Base-by-base conservation (phyloP, 2,329 filamentous ascomycete genomes). In the Scytalidium sp. region DNA sequence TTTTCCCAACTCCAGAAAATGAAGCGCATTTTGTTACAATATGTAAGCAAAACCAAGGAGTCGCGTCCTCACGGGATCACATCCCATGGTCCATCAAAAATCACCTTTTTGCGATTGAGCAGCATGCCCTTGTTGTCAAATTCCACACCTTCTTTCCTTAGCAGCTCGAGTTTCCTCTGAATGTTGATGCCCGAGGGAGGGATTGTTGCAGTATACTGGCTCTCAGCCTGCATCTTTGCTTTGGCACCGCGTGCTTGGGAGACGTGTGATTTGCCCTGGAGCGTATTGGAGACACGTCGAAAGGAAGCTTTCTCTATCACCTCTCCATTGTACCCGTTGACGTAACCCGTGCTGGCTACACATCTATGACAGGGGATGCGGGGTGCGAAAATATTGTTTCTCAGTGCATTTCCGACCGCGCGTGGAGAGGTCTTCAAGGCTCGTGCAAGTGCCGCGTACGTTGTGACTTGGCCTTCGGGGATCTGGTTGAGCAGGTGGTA, bases 331-430 rank as follows among this genome's bases (percentile, higher is more conserved):
- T 87, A 88, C 0, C 85, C 85, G 45, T 85, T 85, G 17, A 89
- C 67, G 19, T 74, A 73, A 11, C 87, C 84, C 46, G 84, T 84
- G 23, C 82, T 85, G 6, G 88, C 87, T 43, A 95, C 80, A 20
- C 93, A 86, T 9, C 90, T 79, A 67, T 95, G 90, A 54, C 90
- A 94, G 1, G 90, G 90, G 3, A 93, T 86, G 25, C 81, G 78
- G 0, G 90, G 90, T 13, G 90, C 89, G 60, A 92, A 95, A 0
- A 90, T 90, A 64, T 96, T 96, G 10, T 78, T 74, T 17, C 87
- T 79, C 62, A 94, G 74, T 2, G 88, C 88, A 51, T 88, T 90
- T 15, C 89, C 89, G 4, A 94, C 81, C 0, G 89, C 89, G 40
- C 88, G 77, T 2, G 89, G 86, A 3, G 85, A 89, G 19, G 87